Evolutionary conservation across 2,329 filamentous ascomycete species (phyloP).

Genomic region (Dissoconium aciculare): DNA sequence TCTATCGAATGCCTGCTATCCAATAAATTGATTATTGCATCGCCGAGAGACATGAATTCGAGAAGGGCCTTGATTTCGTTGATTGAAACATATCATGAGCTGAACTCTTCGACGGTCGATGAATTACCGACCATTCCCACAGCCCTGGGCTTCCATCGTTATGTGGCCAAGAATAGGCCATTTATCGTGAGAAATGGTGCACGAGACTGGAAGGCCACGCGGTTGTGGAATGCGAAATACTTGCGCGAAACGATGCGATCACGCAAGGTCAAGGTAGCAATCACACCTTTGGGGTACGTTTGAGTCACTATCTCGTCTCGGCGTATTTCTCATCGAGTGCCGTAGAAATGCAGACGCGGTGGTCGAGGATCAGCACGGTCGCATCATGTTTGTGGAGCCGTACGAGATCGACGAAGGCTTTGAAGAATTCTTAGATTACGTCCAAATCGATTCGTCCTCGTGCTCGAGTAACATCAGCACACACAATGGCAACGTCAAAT

Average conservation of each 20-base stretch:
- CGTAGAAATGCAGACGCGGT: slow-evolving; percentile 43
- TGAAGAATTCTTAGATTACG: slow-evolving; percentile 43
- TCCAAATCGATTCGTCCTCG: slow-evolving; percentile 33
- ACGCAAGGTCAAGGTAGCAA: slow-evolving; percentile 54
- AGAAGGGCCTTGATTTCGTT: slow-evolving; percentile 27
- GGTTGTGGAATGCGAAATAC: slow-evolving; percentile 47
- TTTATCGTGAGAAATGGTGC: slow-evolving; percentile 56
- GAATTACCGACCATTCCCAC: slow-evolving; percentile 51
- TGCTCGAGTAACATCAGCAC: neutral
- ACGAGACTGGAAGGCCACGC: slow-evolving; percentile 45
- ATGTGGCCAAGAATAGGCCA: slow-evolving; percentile 57
- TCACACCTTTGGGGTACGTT: slow-evolving; percentile 55
- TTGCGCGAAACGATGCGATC: slow-evolving; percentile 41
- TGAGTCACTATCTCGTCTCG: slow-evolving; percentile 1
- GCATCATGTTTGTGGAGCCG: slow-evolving; percentile 50
- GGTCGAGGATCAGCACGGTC: slow-evolving; percentile 44
- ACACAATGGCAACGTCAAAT: slow-evolving; percentile 37
- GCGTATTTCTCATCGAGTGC: neutral
- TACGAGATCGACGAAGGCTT: slow-evolving; percentile 53
- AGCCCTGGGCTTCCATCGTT: slow-evolving; percentile 65
- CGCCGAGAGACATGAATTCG: neutral
- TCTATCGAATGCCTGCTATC: too few relatives aligned
- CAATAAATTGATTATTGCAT: neutral
- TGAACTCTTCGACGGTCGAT: slow-evolving; percentile 48
- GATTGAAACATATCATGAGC: slow-evolving; percentile 56